phyloP scores from a whole-genome alignment of 2,329 filamentous ascomycete genomes.

The Ilyonectria robusta region DNA sequence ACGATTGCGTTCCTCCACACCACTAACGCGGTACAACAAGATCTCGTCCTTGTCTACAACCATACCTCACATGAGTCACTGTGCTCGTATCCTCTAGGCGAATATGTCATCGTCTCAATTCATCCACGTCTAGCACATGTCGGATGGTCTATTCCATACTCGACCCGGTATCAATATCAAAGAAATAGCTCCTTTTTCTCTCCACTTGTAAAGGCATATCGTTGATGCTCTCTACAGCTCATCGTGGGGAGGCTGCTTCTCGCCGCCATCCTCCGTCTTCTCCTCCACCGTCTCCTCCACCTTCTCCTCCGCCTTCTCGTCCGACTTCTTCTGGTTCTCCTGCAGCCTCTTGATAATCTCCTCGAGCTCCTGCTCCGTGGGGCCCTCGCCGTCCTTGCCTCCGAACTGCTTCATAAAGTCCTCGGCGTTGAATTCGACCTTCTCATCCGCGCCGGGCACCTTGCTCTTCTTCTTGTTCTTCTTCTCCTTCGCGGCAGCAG shows the following conservation, averaged over 20 bases:
- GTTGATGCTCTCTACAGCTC: conserved; percentile 51
- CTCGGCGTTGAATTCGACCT: conserved; percentile 61
- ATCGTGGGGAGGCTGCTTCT: conserved; percentile 50
- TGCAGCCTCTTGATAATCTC: conserved; percentile 46
- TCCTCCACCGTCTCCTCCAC: conserved; percentile 22
- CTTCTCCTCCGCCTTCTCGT: conserved; percentile 18
- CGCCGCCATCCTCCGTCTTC: conserved; percentile 18
- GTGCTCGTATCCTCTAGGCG: neutral
- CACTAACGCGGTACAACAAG: neutral
- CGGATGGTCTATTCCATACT: conserved; percentile 41
- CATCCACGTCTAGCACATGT: conserved; percentile 18
- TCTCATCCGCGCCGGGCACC: conserved; percentile 54
- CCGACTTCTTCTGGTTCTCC: conserved; percentile 37
- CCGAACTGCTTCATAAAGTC: conserved; percentile 60
- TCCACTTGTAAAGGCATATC: conserved; percentile 26
- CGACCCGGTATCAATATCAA: conserved; percentile 43
- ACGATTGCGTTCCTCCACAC: neutral
- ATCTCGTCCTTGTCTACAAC: neutral
- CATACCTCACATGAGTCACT: neutral
- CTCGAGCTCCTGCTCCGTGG: conserved; percentile 47
- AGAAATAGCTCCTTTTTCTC: conserved; percentile 33
- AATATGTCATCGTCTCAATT: conserved; percentile 24
- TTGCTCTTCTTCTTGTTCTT: conserved; percentile 59
- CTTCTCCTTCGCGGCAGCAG: conserved; percentile 52
- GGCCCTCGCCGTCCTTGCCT: conserved; percentile 49